Evolutionary conservation across 106 monocot species (phyloP).

Genomic region (Vanilla planifolia): DNA sequence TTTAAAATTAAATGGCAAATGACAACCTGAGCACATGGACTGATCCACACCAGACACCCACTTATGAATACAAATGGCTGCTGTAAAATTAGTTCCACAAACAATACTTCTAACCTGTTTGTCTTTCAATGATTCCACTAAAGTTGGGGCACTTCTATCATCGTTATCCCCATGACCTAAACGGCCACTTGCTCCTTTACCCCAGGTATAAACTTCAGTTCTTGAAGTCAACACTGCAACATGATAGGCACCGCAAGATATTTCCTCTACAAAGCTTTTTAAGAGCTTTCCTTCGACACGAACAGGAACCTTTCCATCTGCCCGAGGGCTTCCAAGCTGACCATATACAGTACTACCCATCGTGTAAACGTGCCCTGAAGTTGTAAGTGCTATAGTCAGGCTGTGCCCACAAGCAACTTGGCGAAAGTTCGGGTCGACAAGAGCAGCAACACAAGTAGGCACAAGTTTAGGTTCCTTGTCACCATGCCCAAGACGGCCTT

Average conservation of each 20-base stretch:
- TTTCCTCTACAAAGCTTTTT: conserved; percentile 71
- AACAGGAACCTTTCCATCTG: conserved; percentile 64
- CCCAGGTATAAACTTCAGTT: conserved; percentile 88
- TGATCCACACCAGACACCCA: conserved; percentile 85
- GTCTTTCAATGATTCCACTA: conserved; percentile 77
- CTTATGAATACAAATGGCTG: conserved; percentile 75
- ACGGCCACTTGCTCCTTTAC: conserved; percentile 77
- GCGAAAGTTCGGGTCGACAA: conserved; percentile 73
- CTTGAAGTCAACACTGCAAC: conserved; percentile 73
- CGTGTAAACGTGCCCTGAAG: conserved; percentile 70
- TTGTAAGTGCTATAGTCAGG: conserved; percentile 73
- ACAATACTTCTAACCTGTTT: conserved; percentile 73
- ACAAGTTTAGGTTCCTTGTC: conserved; percentile 67
- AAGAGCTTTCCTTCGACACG: conserved; percentile 67
- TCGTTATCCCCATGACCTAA: conserved; percentile 70
- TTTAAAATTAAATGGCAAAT: conserved; percentile 89
- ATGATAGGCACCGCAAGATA: conserved; percentile 80
- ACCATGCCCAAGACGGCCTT: conserved; percentile 72
- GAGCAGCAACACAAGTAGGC: conserved; percentile 67
- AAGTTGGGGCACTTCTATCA: conserved; percentile 53
- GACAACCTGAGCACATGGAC: conserved; percentile 94
- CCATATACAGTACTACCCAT: conserved; percentile 81
- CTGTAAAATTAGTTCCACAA: conserved; percentile 78
- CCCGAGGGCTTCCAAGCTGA: conserved; percentile 68
- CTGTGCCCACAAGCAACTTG: conserved; percentile 80